Evolutionary conservation across 345 rosid genomes (phyloP).

Genomic region (Moringa oleifera): DNA sequence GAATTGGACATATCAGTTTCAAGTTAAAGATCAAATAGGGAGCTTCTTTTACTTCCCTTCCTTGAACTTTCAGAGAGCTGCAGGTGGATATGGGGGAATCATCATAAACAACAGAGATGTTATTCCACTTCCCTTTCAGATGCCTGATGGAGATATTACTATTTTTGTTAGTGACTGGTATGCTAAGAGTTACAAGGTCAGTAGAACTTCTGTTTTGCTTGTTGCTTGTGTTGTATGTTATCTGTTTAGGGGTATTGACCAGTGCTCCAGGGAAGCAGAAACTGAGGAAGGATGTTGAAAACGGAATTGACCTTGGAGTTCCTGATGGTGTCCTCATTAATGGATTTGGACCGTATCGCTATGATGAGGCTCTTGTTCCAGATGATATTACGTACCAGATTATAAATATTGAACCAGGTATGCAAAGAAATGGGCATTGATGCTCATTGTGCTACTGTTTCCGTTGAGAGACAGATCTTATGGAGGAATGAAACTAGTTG

Average conservation of each 20-base stretch:
- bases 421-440: background rate
- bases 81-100: conserved; percentile 79
- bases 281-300: conserved; percentile 65
- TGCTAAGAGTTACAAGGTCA: conserved; percentile 72
- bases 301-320: conserved; percentile 49
- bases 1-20: conserved; percentile 86
- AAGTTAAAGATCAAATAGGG: conserved; percentile 87
- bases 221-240: conserved; percentile 10
- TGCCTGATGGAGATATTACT: conserved; percentile 73
- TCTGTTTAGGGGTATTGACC: conserved; percentile 1
- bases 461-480: conserved; percentile 2
- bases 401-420: conserved; percentile 82
- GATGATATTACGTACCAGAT: conserved; percentile 53
- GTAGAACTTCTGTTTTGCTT: conserved; percentile 9
- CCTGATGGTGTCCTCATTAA: conserved; percentile 79
- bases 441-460: conserved; percentile 2
- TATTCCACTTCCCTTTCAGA: conserved; percentile 57
- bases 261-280: conserved; percentile 38
- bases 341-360: conserved; percentile 79
- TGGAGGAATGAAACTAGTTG: background rate
- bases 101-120: conserved; percentile 59
- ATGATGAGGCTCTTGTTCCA: conserved; percentile 42
- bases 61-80: conserved; percentile 58
- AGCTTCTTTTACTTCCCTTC: conserved; percentile 82
- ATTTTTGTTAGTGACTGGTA: conserved; percentile 79